These are phyloP conservation scores for Parathielavia appendiculata DNA, from an alignment of 495 filamentous ascomycete genomes.

Conservation along the genomic window DNA sequence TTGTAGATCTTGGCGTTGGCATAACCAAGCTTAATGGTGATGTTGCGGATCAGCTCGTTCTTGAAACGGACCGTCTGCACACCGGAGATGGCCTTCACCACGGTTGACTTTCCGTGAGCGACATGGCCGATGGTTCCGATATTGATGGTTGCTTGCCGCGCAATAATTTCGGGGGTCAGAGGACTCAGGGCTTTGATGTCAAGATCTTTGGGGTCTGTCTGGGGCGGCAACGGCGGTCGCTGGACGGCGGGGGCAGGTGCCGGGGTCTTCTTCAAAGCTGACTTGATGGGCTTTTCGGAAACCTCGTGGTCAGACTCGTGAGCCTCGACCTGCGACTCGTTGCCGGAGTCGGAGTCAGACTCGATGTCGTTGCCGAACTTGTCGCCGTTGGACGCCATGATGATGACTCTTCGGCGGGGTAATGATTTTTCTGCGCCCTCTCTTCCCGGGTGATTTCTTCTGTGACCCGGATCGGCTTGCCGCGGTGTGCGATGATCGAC, in stretches of 20 bases:
- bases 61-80: slow-evolving; percentile 99
- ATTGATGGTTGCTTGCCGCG: slow-evolving; percentile 96
- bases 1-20: slow-evolving; percentile 99
- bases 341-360: slow-evolving; percentile 44
- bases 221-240: slow-evolving; percentile 65
- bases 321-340: slow-evolving; percentile 40
- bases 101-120: slow-evolving; percentile 96
- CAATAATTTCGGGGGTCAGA: slow-evolving; percentile 91
- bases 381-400: slow-evolving; percentile 45
- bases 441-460: background rate
- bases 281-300: slow-evolving; percentile 42
- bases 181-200: slow-evolving; percentile 74
- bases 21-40: slow-evolving; percentile 99
- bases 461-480: background rate
- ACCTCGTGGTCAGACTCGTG: slow-evolving; percentile 37
- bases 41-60: slow-evolving; percentile 97
- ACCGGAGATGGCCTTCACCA: slow-evolving; percentile 97
- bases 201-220: slow-evolving; percentile 82
- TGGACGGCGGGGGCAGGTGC: slow-evolving; percentile 36
- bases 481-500: background rate
- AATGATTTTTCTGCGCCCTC: slow-evolving; percentile 25
- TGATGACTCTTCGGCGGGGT: slow-evolving; percentile 25
- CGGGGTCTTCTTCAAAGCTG: slow-evolving; percentile 43
- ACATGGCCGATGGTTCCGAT: slow-evolving; percentile 98
- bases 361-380: slow-evolving; percentile 47